Percentiles rank a stretch among this genome's conserved stretches.
Evolutionary conservation across 805 yeast genomes (phyloP).

Genomic region (Metschnikowia peoriensis): DNA sequence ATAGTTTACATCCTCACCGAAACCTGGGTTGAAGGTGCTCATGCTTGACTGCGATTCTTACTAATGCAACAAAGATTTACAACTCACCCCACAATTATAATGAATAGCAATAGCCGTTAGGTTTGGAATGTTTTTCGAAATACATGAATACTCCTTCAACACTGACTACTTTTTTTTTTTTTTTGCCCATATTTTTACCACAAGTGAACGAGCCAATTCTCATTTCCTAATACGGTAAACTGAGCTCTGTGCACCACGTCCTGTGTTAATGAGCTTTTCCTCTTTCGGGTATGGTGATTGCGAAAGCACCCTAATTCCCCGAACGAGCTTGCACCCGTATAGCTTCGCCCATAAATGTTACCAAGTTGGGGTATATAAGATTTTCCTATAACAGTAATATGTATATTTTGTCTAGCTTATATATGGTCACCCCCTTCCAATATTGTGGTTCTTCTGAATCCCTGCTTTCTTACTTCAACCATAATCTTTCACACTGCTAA

Average conservation of each 20-base stretch:
- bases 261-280: background rate
- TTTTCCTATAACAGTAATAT: background rate
- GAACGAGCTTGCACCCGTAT: background rate
- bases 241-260: background rate
- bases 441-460: background rate
- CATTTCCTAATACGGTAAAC: background rate
- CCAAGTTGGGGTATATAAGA: background rate
- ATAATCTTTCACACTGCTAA: background rate
- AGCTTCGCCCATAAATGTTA: background rate
- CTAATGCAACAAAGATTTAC: no score
- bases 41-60: no score
- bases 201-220: no score
- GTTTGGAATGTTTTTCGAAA: no score
- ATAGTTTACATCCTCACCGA: no score
- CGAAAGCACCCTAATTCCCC: background rate
- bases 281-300: slow-evolving; percentile 3
- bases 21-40: no score
- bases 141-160: background rate
- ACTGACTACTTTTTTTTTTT: background rate
- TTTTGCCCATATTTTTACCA: background rate
- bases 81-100: no score
- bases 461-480: background rate
- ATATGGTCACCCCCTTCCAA: background rate
- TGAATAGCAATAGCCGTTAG: no score
- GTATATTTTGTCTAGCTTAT: background rate